Base-by-base conservation (phyloP, 2,329 filamentous ascomycete species). In the Monosporascus sp. region DNA sequence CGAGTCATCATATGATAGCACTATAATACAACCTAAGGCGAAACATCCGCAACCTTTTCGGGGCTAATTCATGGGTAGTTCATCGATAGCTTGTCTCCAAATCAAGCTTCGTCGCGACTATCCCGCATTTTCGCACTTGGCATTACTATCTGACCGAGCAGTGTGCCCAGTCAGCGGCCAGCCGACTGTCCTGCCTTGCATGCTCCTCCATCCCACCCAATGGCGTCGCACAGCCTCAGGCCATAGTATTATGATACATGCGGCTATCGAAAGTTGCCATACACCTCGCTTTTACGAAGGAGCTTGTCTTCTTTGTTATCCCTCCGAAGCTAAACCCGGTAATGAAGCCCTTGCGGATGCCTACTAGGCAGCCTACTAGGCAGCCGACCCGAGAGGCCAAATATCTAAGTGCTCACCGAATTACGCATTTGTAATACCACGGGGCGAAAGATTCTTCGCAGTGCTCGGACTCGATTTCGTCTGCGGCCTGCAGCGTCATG, bases 401-500 rank as follows among this genome's bases (percentile, higher is more conserved):
- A 20, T 43, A 20, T 43, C 40, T 43, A 14, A 20, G 19, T 8
- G 11, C 24, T 17, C 43, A 27, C 43, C 43, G 43, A 46, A n/a
- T 26, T n/a, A 26, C 22, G 11, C 26, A 14, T 6, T 43, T 6
- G 20, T 24, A 20, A 43, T 26, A 19, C 43, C 26, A 16, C 5
- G 8, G 19, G 20, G 17, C 24, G 31, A 46, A 46, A 24, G 19
- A 20, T 20, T 14, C 40, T 43, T 43, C 22, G 40, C 40, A 20
- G 5, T 24, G 50, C 48, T 48, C 54, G 48, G 27, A 50, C 51
- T 53, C n/a, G 51, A 47, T 52, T 46, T 55, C 54, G 55, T 55
- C 54, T 50, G 50, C 52, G 54, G 54, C 56, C 55, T 50, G 43
- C 43, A 46, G 43, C 41, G 37, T 58, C 52, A 60, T 58, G 65